Evolutionary conservation across 2,329 filamentous ascomycete species (phyloP).

Genomic region (Aureobasidium sp.): DNA sequence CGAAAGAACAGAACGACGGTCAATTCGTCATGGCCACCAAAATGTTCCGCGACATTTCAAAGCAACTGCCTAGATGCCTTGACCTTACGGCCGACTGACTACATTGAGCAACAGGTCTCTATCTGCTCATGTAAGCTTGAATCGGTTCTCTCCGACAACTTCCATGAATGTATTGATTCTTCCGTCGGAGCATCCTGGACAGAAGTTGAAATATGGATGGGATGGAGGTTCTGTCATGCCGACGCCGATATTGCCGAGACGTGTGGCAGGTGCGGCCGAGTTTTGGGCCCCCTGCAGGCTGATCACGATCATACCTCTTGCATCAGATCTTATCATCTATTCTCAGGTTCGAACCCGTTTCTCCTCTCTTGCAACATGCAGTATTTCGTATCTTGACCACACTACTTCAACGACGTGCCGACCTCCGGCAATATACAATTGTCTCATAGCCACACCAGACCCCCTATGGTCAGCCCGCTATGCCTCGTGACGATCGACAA

Average conservation of each 20-base stretch:
- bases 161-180: neutral
- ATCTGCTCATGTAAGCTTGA: neutral
- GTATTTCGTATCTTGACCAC: neutral
- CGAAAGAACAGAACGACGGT: neutral
- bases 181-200: neutral
- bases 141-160: neutral
- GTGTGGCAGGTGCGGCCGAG: neutral
- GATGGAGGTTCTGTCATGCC: neutral
- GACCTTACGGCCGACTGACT: neutral
- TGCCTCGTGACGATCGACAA: neutral
- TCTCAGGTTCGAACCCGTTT: neutral
- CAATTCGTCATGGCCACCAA: neutral
- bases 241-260: neutral
- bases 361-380: neutral
- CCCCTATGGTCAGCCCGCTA: neutral
- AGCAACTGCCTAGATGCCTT: constrained; percentile 11
- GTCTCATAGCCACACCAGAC: neutral
- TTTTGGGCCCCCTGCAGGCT: neutral
- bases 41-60: neutral
- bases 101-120: neutral
- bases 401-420: neutral
- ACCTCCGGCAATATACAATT: neutral
- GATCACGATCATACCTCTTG: neutral
- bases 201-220: neutral
- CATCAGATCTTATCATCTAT: neutral